Percentiles rank a stretch among this genome's conserved stretches.
These are phyloP conservation scores for Zygnema cylindricum DNA, from an alignment of 139 green algal genomes.

Conservation along the genomic window DNA sequence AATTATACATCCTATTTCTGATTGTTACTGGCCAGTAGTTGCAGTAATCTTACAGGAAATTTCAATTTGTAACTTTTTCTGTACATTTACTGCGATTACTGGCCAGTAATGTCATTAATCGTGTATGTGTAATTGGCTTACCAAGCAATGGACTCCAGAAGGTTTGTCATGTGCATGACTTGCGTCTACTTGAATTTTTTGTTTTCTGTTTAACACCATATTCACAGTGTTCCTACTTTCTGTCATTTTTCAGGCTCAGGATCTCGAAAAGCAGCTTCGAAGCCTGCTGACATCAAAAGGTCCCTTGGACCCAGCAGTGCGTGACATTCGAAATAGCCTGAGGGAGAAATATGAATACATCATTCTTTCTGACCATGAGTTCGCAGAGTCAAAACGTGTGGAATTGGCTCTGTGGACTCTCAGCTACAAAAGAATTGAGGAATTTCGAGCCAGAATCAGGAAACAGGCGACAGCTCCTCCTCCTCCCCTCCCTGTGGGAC, in stretches of 20 bases:
- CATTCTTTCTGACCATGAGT: slow-evolving; percentile 42
- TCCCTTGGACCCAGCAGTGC: slow-evolving; percentile 28
- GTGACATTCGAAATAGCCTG: slow-evolving; percentile 20
- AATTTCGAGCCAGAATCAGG: slow-evolving; percentile 55
- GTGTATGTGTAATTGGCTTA: no score
- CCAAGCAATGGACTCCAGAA: no score
- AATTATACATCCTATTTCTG: no score
- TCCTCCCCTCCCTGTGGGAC: slow-evolving; percentile 14
- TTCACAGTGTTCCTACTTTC: neutral
- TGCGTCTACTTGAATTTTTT: no score
- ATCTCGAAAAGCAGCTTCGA: slow-evolving; percentile 47
- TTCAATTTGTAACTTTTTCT: no score
- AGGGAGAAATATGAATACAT: slow-evolving; percentile 49
- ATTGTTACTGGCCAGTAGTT: no score
- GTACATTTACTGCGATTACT: no score
- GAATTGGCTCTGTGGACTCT: slow-evolving; percentile 53
- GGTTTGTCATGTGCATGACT: no score
- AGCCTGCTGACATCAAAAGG: slow-evolving; percentile 33
- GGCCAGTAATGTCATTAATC: no score
- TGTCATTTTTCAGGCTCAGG: slow-evolving; percentile 23
- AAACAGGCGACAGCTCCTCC: slow-evolving; percentile 15
- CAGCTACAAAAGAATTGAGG: slow-evolving; percentile 58
- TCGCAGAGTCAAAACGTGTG: slow-evolving; percentile 34
- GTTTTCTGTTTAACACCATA: neutral
- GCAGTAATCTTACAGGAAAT: no score